Conservation (phyloP, 306 rosid genomes). For the Senna tora region DNA sequence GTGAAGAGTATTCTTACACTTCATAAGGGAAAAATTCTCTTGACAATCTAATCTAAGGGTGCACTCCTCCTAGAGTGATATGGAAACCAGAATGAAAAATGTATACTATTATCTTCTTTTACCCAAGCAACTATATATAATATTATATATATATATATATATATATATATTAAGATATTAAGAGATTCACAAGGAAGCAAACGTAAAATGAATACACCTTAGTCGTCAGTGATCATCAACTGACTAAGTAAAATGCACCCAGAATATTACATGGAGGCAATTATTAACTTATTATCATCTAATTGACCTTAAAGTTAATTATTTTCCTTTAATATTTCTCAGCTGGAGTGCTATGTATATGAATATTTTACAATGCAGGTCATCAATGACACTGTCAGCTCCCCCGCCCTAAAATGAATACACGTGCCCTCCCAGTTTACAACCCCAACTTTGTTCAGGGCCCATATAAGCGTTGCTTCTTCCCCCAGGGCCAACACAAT, state of each 20-base stretch:
- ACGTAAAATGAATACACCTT: too few relatives aligned
- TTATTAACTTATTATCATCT: not conserved
- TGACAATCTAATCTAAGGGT: not conserved
- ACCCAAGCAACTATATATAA: too few relatives aligned
- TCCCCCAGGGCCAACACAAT: too few relatives aligned
- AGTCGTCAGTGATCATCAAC: not conserved
- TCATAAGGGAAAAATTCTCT: too few relatives aligned
- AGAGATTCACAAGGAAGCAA: too few relatives aligned
- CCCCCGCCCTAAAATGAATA: not conserved
- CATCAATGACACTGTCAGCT: not conserved
- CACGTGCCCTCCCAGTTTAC: conserved; percentile 7
- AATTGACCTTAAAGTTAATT: not conserved
- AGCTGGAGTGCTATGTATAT: not conserved
- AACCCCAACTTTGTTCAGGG: not conserved
- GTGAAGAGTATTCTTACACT: too few relatives aligned
- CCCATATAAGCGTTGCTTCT: too few relatives aligned
- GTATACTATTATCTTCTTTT: not conserved
- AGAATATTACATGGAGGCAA: not conserved
- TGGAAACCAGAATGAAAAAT: not conserved
- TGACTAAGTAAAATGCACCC: not conserved
- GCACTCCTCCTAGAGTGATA: too few relatives aligned
- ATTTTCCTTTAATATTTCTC: not conserved
- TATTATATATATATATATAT: too few relatives aligned
- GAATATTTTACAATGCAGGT: conserved; percentile 2
- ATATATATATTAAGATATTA: too few relatives aligned